These are phyloP conservation scores for Sonneratia alba DNA, from an alignment of 345 rosid genomes.

Conservation along the genomic window DNA sequence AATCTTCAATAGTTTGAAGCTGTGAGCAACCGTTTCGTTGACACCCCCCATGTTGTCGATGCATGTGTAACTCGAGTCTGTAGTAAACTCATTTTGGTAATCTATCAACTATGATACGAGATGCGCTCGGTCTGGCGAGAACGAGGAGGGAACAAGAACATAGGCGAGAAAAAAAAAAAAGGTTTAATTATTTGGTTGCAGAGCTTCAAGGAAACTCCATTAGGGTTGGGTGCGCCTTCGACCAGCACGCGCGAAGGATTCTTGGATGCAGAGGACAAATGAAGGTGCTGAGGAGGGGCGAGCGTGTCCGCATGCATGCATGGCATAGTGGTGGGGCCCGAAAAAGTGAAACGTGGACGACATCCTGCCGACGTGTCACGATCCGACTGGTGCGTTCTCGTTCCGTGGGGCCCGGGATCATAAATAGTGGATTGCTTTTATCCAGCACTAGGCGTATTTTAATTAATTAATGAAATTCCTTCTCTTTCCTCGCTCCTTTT, in stretches of 20 bases:
- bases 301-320: conserved; percentile 1
- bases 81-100: no score
- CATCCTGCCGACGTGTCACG: background rate
- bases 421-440: background rate
- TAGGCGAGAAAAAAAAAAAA: background rate
- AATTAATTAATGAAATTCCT: background rate
- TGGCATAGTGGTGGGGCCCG: conserved; percentile 10
- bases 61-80: no score
- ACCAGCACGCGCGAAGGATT: conserved; percentile 1
- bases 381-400: background rate
- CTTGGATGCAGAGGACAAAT: background rate
- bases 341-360: background rate
- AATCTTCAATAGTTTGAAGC: no score
- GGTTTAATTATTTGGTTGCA: background rate
- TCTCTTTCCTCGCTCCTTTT: background rate
- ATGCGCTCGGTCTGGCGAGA: no score
- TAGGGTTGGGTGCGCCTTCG: background rate
- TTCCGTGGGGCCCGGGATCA: conserved; percentile 5
- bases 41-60: no score
- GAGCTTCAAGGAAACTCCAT: background rate
- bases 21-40: no score
- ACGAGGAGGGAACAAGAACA: no score
- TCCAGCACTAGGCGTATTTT: background rate
- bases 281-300: background rate
- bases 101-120: no score